phyloP scores from a whole-genome alignment of 192 early-diverging fungal genomes.

The Linnemannia hyalina region DNA sequence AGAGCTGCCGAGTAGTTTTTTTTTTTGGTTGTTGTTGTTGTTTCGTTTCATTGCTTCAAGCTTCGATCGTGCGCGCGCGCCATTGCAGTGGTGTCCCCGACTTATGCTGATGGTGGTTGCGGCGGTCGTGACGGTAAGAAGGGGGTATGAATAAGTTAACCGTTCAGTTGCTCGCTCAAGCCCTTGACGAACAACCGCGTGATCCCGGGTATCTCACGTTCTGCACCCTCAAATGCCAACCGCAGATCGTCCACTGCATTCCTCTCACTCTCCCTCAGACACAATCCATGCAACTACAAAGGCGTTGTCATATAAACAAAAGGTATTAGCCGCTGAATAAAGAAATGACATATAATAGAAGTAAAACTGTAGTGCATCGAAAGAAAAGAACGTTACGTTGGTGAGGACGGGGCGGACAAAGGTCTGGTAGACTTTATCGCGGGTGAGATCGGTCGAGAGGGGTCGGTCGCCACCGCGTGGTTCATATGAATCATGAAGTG shows the following conservation, averaged over 20 bases:
- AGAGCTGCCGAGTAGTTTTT: background rate
- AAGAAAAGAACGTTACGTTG: constrained; percentile 24
- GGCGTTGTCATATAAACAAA: background rate
- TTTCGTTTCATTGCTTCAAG: too few relatives aligned
- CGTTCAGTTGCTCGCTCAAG: constrained; percentile 34
- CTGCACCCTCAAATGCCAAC: constrained; percentile 48
- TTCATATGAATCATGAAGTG: constrained; percentile 26
- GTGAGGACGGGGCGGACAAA: constrained; percentile 46
- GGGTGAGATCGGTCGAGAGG: constrained; percentile 38
- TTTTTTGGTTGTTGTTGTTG: background rate
- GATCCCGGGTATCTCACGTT: constrained; percentile 46
- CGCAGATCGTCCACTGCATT: constrained; percentile 33
- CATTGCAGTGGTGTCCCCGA: background rate
- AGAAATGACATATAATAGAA: background rate
- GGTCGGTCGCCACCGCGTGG: constrained; percentile 8
- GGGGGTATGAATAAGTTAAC: constrained; percentile 1
- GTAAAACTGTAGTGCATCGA: background rate
- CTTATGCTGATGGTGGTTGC: too few relatives aligned
- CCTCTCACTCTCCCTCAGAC: constrained; percentile 39
- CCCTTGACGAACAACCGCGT: constrained; percentile 45
- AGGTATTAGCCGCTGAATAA: background rate
- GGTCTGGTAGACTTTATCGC: constrained; percentile 54
- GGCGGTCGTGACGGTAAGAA: too few relatives aligned
- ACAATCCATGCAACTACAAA: constrained; percentile 24
- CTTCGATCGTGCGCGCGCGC: background rate